A percentile compares a stretch with the other conserved stretches of the same genome.
These are phyloP conservation scores for Allium cepa DNA, from an alignment of 106 monocot species.

Conservation along the genomic window DNA sequence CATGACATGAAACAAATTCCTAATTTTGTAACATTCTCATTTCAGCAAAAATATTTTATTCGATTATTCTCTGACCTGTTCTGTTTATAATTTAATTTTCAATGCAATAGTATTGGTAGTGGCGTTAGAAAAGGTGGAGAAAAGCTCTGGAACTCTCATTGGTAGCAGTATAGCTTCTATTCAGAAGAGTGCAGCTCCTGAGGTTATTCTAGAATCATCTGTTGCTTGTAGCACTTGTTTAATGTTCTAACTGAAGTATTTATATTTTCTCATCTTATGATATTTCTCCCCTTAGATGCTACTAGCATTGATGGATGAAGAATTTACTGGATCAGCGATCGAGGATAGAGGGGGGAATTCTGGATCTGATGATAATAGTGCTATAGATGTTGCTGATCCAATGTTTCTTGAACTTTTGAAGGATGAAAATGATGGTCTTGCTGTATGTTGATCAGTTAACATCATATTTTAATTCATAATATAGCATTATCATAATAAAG, in stretches of 20 bases:
- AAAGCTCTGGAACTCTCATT: slow-evolving; percentile 77
- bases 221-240: neutral
- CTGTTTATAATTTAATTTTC: no score
- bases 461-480: no score
- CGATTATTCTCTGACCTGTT: slow-evolving; percentile 2
- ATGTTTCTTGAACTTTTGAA: slow-evolving; percentile 92
- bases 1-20: neutral
- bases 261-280: neutral
- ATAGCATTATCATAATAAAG: no score
- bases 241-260: neutral
- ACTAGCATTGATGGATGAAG: slow-evolving; percentile 98
- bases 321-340: slow-evolving; percentile 86
- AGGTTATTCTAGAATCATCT: slow-evolving; percentile 36
- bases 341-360: slow-evolving; percentile 66
- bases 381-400: slow-evolving; percentile 72
- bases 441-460: slow-evolving; percentile 34
- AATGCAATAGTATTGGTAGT: slow-evolving; percentile 51
- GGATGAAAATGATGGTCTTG: slow-evolving; percentile 97
- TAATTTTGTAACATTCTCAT: neutral
- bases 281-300: slow-evolving; percentile 53
- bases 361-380: slow-evolving; percentile 68
- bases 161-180: slow-evolving; percentile 94
- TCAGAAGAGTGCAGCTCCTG: slow-evolving; percentile 94
- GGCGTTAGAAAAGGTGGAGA: slow-evolving; percentile 87
- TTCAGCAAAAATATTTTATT: neutral